These are phyloP conservation scores for Cutaneotrichosporon cyanovorans DNA, from an alignment of 1,284 basidiomycete species.

Conservation along the genomic window DNA sequence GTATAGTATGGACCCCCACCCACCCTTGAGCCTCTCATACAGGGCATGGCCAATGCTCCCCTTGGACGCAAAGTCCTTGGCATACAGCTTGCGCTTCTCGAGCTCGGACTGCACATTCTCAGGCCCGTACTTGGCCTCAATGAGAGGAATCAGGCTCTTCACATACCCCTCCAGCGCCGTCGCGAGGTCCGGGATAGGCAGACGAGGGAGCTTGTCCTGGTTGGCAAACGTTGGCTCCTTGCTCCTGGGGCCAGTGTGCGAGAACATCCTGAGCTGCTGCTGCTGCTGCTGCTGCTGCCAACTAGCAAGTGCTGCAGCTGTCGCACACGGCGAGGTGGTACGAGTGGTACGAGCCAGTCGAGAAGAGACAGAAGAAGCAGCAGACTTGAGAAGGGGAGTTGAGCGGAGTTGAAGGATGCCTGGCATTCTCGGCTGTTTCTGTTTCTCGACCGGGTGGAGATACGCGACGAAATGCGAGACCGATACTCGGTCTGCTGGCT, in stretches of 20 bases:
- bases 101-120: slow-evolving; percentile 55
- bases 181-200: slow-evolving; percentile 78
- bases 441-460: slow-evolving; percentile 1
- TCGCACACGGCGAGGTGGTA: background rate
- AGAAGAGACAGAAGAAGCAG: background rate
- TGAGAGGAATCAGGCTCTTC: slow-evolving; percentile 68
- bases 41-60: slow-evolving; percentile 61
- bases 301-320: background rate
- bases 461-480: too few species aligned
- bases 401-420: slow-evolving; percentile 2
- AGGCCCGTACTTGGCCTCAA: slow-evolving; percentile 62
- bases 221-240: slow-evolving; percentile 48
- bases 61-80: slow-evolving; percentile 59
- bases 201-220: slow-evolving; percentile 52
- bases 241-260: slow-evolving; percentile 12
- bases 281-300: too few species aligned
- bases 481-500: background rate
- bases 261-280: slow-evolving; percentile 31
- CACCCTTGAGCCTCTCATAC: slow-evolving; percentile 74
- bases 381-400: slow-evolving; percentile 2
- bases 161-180: slow-evolving; percentile 74
- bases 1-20: too few species aligned
- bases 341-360: background rate
- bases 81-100: slow-evolving; percentile 57
- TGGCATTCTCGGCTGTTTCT: slow-evolving; percentile 9